A percentile compares a stretch with the other conserved stretches of the same genome.
phyloP scores from a whole-genome alignment of 2,329 filamentous ascomycete species.

The Ophiosphaerella herpotricha region DNA sequence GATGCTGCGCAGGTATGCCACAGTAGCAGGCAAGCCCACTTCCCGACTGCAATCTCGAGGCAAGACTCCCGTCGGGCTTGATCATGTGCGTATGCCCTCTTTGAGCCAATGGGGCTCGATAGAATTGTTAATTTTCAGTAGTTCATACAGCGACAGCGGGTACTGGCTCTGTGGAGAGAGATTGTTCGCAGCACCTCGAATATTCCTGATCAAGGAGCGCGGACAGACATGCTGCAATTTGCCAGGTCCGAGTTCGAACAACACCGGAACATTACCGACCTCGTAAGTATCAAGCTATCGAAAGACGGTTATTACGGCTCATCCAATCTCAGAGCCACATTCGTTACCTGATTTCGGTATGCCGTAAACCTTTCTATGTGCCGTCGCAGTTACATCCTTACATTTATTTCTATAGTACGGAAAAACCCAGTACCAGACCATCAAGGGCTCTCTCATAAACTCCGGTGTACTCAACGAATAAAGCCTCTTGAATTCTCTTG shows the following conservation, averaged over 20 bases:
- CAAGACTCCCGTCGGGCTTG: slow-evolving; percentile 38
- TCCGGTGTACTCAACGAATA: slow-evolving; percentile 35
- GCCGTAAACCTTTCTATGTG: slow-evolving; percentile 1
- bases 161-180: slow-evolving; percentile 53
- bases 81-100: slow-evolving; percentile 26
- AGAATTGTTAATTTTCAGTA: slow-evolving; percentile 27
- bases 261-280: slow-evolving; percentile 51
- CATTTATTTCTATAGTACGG: slow-evolving; percentile 42
- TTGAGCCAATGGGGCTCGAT: not conserved
- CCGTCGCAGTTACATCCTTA: too few species aligned
- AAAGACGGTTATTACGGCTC: slow-evolving; percentile 1
- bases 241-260: slow-evolving; percentile 56
- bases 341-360: slow-evolving; percentile 54
- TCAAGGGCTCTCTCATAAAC: slow-evolving; percentile 48
- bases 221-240: slow-evolving; percentile 53
- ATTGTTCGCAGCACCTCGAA: slow-evolving; percentile 50
- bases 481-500: slow-evolving; percentile 1
- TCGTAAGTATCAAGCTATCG: slow-evolving; percentile 39
- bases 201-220: slow-evolving; percentile 35
- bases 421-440: slow-evolving; percentile 57
- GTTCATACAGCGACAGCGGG: slow-evolving; percentile 57
- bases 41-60: slow-evolving; percentile 38
- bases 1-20: slow-evolving; percentile 42
- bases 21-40: slow-evolving; percentile 32
- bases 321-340: slow-evolving; percentile 48